Evolutionary conservation across 208 protist genomes (phyloP), one percentile per base, ranked within the genome.

Genomic region (Angomonas ambiguus): DNA sequence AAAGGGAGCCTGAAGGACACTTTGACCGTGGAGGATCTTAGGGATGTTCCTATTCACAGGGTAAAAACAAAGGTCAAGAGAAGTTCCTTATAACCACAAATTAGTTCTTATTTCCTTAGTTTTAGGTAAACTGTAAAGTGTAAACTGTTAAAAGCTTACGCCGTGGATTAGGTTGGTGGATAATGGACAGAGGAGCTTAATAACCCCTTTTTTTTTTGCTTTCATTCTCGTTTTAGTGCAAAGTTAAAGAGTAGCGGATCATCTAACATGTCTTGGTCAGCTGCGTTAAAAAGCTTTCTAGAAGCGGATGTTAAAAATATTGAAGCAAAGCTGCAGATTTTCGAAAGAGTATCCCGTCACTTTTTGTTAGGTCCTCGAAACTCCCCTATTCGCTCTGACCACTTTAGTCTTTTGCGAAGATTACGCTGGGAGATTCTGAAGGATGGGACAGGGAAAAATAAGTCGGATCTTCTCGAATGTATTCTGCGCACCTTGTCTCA

Each of bases 31-130:
- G 49, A 16, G 5, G 49, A 56, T 8, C 49, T 56, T 6, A 25
- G n/a, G n/a, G 49, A 56, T 11, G 49, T 56, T 11, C 49, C 6
- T 16, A 25, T 56, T 16, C 49, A 56, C 49, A 16, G 49, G 6
- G 6, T 56, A 16, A 56, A 56, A 56, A 56, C 49, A 6, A 56
- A 56, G n/a, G 49, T 56, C 6, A n/a, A 8, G 16, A 45, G 38
- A 45, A 45, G 38, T 45, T 8, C 8, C n/a, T n/a, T n/a, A n/a
- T n/a, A n/a, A n/a, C n/a, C n/a, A n/a, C n/a, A n/a, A n/a, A n/a
- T n/a, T n/a, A n/a, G n/a, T n/a, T n/a, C n/a, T n/a, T n/a, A n/a
- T n/a, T n/a, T n/a, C n/a, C n/a, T n/a, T n/a, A n/a, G n/a, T n/a
- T n/a, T n/a, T n/a, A n/a, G n/a, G n/a, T n/a, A n/a, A n/a, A n/a